Base-by-base conservation (phyloP, 2,329 filamentous ascomycete genomes). In the Fusarium torreyae region DNA sequence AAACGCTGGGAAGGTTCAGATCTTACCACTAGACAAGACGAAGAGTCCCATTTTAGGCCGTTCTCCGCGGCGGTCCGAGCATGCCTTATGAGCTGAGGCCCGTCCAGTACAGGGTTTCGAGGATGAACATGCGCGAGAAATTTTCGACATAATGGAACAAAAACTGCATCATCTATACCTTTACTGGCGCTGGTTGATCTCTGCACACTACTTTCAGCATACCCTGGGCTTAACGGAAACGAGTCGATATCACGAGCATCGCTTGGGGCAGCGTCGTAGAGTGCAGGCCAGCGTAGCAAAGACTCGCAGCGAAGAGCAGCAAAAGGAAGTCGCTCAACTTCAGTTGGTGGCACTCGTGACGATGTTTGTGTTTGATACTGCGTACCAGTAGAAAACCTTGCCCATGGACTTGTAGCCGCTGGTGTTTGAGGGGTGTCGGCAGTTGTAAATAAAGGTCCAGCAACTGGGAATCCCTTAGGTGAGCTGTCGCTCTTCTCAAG, bases 51-150 rank as follows among this genome's bases (percentile, higher is more conserved):
- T 36, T 38, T 46, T 14, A 68, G 31, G 1, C 72, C 74, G 24
- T 74, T 13, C 9, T 71, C 66, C 11, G 64, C 70, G 7, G 46
- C 55, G n/a, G 38, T 24, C 13, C 43, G 63, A 24, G 74, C 69
- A 33, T 70, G 55, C 7, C 26, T 44, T 15, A 70, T 18, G n/a
- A 75, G 66, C 44, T 34, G 22, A 10, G 54, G 42, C 1, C 53
- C 68, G 6, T 74, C 70, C n/a, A 75, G 42, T 6, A 73, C 66
- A 5, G 66, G 72, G 38, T 74, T 76, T 24, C 73, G 61, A n/a
- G 64, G 64, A 33, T 74, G 65, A 4, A 70, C 68, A 31, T 65
- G 50, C 15, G 55, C 46, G 1, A 74, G 54, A 44, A 76, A 75
- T 3, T 38, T 51, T 13, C 20, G 42, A 28, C 62, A 66, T 7